A percentile compares a stretch with the other conserved stretches of the same genome.
These are phyloP conservation scores for Alopecurus myosuroides DNA, from an alignment of 176 grass and related monocot genomes.

Conservation along the genomic window DNA sequence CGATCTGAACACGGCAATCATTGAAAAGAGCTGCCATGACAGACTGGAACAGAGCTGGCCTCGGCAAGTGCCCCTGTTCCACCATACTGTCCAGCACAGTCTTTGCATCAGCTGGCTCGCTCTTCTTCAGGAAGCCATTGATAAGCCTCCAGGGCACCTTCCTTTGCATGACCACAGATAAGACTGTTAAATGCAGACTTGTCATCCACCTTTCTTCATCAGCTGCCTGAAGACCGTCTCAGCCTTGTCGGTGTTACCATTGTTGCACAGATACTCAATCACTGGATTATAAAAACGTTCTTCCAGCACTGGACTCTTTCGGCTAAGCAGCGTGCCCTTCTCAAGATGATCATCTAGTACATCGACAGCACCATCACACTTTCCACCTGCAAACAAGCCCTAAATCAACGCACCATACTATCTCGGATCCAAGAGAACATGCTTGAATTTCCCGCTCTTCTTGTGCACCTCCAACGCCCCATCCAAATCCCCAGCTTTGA, in stretches of 20 bases:
- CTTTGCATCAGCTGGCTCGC: constrained; percentile 72
- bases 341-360: constrained; percentile 83
- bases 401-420: constrained; percentile 82
- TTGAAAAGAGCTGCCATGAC: constrained; percentile 70
- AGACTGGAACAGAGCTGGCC: constrained; percentile 60
- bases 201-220: constrained; percentile 98
- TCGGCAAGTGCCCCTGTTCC: constrained; percentile 82
- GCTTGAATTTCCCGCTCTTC: constrained; percentile 63
- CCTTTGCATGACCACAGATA: constrained; percentile 79
- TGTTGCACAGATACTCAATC: constrained; percentile 75
- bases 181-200: constrained; percentile 78
- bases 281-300: constrained; percentile 60
- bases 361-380: constrained; percentile 47
- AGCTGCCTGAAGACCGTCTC: constrained; percentile 92
- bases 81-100: constrained; percentile 83
- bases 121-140: constrained; percentile 76
- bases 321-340: constrained; percentile 58
- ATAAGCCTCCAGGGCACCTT: constrained; percentile 67
- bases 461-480: constrained; percentile 72
- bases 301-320: constrained; percentile 52
- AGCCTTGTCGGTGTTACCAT: constrained; percentile 67
- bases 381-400: constrained; percentile 61
- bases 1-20: constrained; percentile 65
- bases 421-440: constrained; percentile 49
- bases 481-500: constrained; percentile 66